Evolutionary conservation across 2,329 filamentous ascomycete species (phyloP), one percentile per base, ranked within the genome.

Genomic region (Venturia oleaginea): DNA sequence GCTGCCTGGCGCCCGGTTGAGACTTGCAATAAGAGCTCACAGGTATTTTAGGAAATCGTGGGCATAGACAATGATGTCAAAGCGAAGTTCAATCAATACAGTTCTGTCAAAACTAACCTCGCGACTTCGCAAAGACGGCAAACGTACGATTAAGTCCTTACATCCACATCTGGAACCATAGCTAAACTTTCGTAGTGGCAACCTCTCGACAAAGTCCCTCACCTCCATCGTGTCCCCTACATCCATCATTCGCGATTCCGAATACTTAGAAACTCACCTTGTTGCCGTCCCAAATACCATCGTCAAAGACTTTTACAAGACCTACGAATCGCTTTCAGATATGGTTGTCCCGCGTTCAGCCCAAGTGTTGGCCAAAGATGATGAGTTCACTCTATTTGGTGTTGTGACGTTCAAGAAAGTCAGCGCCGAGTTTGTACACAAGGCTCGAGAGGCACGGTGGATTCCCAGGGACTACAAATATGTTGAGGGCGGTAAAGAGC

Each of bases 31-130:
- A 27, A 51, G 6, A 22, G 27, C 55, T 64, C 30, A 63, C 48
- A 40, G 42, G 8, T 24, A 24, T 4, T 6, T 17, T 63, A 94
- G 90, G 94, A 97, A 79, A 84, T 96, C 64, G 83, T 87, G 67
- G 94, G 90, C 64, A 91, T 96, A 73, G 94, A 99, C 80, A 96
- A 92, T 75, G 94, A 97, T 74, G 90, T 97, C 77, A 96, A 96
- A 76, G 83, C 85, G 72, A 97, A 97, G 77, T 92, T 93, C 79
- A 90, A 85, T 75, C 92, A 97, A 78, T 97, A 97, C 81, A 97
- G 93, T 78, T 83, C 88, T 67, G 86, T 93, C 73, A 96, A 96
- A 80, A 89, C 90, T 63, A 93, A 87, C 68, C 84, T 97, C 55
- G 86, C 89, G 38, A 81, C 88, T 27, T 81, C 96, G 62, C 88